Evolutionary conservation across 2,329 filamentous ascomycete species (phyloP).

Genomic region (Pseudogymnoascus sp.): DNA sequence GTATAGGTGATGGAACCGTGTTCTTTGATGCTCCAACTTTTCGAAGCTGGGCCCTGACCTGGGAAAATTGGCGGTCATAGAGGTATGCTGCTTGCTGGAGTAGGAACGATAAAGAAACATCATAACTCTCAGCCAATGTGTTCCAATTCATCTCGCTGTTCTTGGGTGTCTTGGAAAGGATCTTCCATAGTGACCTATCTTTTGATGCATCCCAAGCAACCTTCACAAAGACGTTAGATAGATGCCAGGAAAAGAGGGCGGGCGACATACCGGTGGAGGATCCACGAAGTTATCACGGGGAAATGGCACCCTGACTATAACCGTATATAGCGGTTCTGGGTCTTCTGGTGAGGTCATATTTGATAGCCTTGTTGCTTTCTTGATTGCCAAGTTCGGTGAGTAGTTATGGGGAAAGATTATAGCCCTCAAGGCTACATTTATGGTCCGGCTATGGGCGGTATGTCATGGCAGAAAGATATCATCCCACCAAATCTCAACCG

Average conservation of each 20-base stretch:
- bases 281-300: constrained; percentile 81
- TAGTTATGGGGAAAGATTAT: background rate
- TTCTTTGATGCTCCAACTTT: constrained; percentile 54
- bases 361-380: constrained; percentile 21
- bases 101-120: constrained; percentile 80
- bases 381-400: constrained; percentile 14
- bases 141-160: constrained; percentile 79
- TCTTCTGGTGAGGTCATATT: background rate
- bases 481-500: background rate
- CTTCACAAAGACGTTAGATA: constrained; percentile 35
- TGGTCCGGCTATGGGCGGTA: background rate
- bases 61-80: constrained; percentile 81
- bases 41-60: constrained; percentile 83
- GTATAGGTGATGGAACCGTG: constrained; percentile 47
- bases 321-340: constrained; percentile 41
- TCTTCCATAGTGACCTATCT: constrained; percentile 82
- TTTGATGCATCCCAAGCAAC: constrained; percentile 82
- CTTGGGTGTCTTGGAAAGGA: constrained; percentile 73
- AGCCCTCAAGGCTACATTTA: constrained; percentile 8
- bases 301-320: constrained; percentile 86
- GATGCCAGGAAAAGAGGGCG: background rate
- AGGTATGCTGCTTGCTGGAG: constrained; percentile 91
- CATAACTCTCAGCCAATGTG: constrained; percentile 41
- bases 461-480: background rate
- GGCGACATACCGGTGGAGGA: constrained; percentile 62